Percentiles rank a stretch among this genome's conserved stretches.
phyloP scores from a whole-genome alignment of 306 rosid genomes.

The Cicer arietinum region DNA sequence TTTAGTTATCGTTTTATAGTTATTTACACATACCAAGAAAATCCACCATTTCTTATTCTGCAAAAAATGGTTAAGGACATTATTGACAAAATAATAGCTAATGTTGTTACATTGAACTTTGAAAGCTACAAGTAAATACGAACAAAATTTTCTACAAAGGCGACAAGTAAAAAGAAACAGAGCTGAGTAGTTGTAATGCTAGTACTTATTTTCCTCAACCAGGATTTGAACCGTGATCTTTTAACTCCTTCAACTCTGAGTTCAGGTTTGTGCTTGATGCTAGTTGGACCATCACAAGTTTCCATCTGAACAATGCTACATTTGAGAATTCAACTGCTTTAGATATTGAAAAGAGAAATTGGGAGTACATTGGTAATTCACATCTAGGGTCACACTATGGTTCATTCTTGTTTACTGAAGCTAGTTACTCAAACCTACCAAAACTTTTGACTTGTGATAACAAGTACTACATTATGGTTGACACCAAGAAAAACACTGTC shows the following conservation, averaged over 20 bases:
- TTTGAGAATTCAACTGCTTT: slow-evolving; percentile 46
- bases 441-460: slow-evolving; percentile 63
- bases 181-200: no score
- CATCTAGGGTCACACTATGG: slow-evolving; percentile 71
- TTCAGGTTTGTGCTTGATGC: slow-evolving; percentile 89
- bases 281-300: slow-evolving; percentile 73
- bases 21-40: no score
- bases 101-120: no score
- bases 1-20: no score
- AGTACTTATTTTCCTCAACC: no score
- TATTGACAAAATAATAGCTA: no score
- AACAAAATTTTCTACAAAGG: no score
- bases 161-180: no score
- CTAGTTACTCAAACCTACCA: slow-evolving; percentile 57
- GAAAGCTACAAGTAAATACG: no score
- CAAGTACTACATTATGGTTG: slow-evolving; percentile 59
- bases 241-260: slow-evolving; percentile 43
- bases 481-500: slow-evolving; percentile 46
- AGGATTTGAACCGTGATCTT: no score
- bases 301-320: slow-evolving; percentile 49
- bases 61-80: no score
- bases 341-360: slow-evolving; percentile 58
- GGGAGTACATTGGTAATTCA: slow-evolving; percentile 83
- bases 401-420: slow-evolving; percentile 60
- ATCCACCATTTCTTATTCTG: no score